phyloP scores from a whole-genome alignment of 805 yeast species.

The Candida jianshihensis region DNA sequence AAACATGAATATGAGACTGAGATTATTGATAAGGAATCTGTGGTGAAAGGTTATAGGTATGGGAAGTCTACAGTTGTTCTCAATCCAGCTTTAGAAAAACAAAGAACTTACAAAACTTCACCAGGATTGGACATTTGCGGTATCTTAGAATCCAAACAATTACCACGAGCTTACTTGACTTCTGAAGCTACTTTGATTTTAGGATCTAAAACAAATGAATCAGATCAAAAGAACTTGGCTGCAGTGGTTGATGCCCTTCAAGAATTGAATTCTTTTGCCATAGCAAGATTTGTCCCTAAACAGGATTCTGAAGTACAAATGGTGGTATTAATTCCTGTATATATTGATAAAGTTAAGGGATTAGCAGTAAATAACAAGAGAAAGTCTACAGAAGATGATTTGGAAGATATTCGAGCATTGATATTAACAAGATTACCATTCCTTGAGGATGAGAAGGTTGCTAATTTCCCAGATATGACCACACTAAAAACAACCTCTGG shows the following conservation, averaged over 20 bases:
- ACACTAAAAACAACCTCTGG: conserved; percentile 28
- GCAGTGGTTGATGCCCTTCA: conserved; percentile 48
- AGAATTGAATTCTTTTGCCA: conserved; percentile 39
- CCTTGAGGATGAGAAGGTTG: conserved; percentile 64
- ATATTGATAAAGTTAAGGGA: conserved; percentile 17
- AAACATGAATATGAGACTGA: conserved; percentile 14
- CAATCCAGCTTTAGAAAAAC: conserved; percentile 38
- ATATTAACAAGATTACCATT: conserved; percentile 56
- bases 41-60: conserved; percentile 58
- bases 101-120: conserved; percentile 32
- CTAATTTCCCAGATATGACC: conserved; percentile 39
- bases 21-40: conserved; percentile 31
- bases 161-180: conserved; percentile 55
- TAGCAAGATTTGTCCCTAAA: conserved; percentile 59
- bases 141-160: conserved; percentile 34
- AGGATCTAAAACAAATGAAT: conserved; percentile 28
- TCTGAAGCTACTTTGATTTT: conserved; percentile 54
- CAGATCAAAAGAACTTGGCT: conserved; percentile 36
- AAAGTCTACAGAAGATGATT: conserved; percentile 11
- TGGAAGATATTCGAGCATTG: conserved; percentile 32
- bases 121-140: conserved; percentile 64
- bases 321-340: conserved; percentile 50
- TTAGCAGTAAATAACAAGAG: conserved; percentile 16
- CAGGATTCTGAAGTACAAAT: conserved; percentile 39
- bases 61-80: conserved; percentile 54